A percentile compares a stretch with the other conserved stretches of the same genome.
phyloP scores from a whole-genome alignment of 345 rosid species.

The Syzygium oleosum region DNA sequence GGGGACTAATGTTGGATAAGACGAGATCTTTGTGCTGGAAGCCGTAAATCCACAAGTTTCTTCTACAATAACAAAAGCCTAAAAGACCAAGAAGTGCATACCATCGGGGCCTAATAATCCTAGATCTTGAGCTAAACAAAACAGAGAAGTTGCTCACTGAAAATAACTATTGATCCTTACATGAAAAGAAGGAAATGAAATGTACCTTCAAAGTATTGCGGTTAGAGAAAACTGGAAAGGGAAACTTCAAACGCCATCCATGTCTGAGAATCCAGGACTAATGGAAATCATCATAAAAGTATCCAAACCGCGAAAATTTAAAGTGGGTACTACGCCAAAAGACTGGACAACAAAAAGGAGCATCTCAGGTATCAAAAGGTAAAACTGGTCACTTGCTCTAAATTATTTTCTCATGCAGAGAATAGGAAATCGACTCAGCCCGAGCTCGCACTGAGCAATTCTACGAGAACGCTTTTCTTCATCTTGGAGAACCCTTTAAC shows the following conservation, averaged over 20 bases:
- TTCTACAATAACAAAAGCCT: not conserved
- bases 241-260: not conserved
- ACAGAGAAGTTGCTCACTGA: not conserved
- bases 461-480: constrained; percentile 65
- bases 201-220: not conserved
- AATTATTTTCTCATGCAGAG: not conserved
- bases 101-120: not conserved
- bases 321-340: not conserved
- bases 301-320: not conserved
- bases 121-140: not conserved
- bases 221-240: not conserved
- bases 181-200: not conserved
- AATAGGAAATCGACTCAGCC: constrained; percentile 2
- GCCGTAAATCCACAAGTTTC: not conserved
- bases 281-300: not conserved
- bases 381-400: not conserved
- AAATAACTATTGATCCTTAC: not conserved
- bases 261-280: not conserved
- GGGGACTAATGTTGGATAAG: not conserved
- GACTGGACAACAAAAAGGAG: not conserved
- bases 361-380: not conserved
- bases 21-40: not conserved
- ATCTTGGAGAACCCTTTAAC: constrained; percentile 77
- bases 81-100: not conserved
- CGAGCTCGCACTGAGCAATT: constrained; percentile 34